Base-by-base conservation (phyloP, 2,329 filamentous ascomycete species). In the Claviceps arundinis region DNA sequence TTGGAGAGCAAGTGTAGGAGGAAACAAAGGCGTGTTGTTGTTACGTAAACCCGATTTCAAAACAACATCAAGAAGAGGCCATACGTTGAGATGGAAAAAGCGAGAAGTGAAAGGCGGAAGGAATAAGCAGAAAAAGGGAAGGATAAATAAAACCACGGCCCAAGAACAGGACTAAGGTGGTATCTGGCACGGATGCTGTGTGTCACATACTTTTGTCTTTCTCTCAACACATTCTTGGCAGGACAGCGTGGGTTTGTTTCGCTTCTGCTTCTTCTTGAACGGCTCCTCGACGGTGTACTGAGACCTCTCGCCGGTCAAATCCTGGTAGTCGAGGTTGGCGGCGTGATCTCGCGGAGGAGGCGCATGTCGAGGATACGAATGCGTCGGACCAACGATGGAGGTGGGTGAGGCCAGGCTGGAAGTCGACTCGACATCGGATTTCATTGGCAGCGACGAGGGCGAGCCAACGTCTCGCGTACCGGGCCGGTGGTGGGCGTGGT, bases 161-260 rank as follows among this genome's bases (percentile, higher is more conserved):
- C 19, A 19, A 19, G 2, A 19, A 19, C 19, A 19, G 19, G 2
- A 37, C 6, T 16, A 3, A 1, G 26, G 2, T 37, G 6, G 26
- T 24, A 46, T 19, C 24, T 24, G 9, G 26, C 41, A 24, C 24
- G 26, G 38, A 8, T 38, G 24, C 8, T 26, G 7, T 26, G 7
- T 26, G 26, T 26, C 11, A 68, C 76, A 58, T 64, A 84, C 84
- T 75, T 88, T 90, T 24, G 86, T 90, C 70, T 90, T 90, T 58
- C 86, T 75, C 68, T 89, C 85, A 22, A 90, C 87, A 62, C 87
- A 91, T 64, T 89, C 85, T 56, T 82, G 78, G 61, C 87, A 90
- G 48, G 84, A 88, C 56, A 90, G 64, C 1, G 86, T 90, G 3
- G 87, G 87, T 66, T 91, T 91, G 68, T 91, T 91, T 47, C 87